Evolutionary conservation across 192 early-diverging fungal genomes (phyloP).

Genomic region (Umbelopsis sp.): DNA sequence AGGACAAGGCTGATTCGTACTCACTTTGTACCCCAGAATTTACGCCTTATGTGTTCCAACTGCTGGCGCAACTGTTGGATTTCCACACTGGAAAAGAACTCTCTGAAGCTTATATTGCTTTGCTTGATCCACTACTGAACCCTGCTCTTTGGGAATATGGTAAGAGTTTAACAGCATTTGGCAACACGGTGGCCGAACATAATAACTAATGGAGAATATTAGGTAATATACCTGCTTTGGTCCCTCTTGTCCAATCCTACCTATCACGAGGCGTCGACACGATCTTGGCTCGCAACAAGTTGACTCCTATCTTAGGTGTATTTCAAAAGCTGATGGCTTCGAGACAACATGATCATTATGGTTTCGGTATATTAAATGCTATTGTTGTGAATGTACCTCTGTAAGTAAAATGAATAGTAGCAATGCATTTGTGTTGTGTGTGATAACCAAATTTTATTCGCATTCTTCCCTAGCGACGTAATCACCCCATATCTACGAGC

Average conservation of each 20-base stretch:
- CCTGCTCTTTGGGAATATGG: slow-evolving; percentile 90
- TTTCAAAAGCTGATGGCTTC: slow-evolving; percentile 91
- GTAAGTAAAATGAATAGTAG: slow-evolving; percentile 57
- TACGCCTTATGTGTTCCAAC: slow-evolving; percentile 96
- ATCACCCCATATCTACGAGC: slow-evolving; percentile 51
- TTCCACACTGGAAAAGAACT: slow-evolving; percentile 68
- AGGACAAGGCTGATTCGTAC: background rate
- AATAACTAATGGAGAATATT: background rate
- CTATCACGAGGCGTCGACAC: slow-evolving; percentile 70
- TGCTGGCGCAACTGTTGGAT: slow-evolving; percentile 85
- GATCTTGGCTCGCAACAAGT: slow-evolving; percentile 68
- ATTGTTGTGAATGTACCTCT: slow-evolving; percentile 79
- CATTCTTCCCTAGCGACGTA: slow-evolving; percentile 43
- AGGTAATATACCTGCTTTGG: slow-evolving; percentile 95
- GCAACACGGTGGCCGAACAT: background rate
- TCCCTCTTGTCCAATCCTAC: slow-evolving; percentile 85
- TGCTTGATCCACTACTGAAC: slow-evolving; percentile 79
- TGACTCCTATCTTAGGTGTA: slow-evolving; percentile 88
- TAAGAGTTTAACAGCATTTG: slow-evolving; percentile 17
- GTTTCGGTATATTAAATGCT: slow-evolving; percentile 77
- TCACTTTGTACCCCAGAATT: slow-evolving; percentile 65
- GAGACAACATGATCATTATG: slow-evolving; percentile 82
- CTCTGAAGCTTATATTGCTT: slow-evolving; percentile 68
- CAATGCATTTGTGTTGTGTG: slow-evolving; percentile 40
- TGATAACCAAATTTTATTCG: slow-evolving; percentile 39